phyloP scores from a whole-genome alignment of 2,329 filamentous ascomycete species.

The Rutstroemia sp. region DNA sequence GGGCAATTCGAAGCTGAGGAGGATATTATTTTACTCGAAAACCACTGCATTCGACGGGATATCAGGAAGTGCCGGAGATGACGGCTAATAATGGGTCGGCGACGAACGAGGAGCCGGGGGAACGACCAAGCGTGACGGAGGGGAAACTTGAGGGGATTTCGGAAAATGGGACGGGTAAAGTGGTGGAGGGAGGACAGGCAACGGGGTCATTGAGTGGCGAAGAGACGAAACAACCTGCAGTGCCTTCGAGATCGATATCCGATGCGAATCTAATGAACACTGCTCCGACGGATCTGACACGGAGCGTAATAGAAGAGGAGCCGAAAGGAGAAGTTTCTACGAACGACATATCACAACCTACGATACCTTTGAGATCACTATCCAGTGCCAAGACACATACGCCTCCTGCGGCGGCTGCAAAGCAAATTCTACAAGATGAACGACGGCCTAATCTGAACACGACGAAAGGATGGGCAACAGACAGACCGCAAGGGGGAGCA shows the following conservation, averaged over 20 bases:
- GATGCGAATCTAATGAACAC: neutral
- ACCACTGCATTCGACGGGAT: neutral
- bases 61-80: neutral
- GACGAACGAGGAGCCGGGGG: neutral
- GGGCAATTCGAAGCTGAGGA: neutral
- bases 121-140: neutral
- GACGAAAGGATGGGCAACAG: constrained; percentile 20
- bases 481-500: constrained; percentile 17
- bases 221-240: neutral
- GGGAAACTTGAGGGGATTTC: neutral
- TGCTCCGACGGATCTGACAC: neutral
- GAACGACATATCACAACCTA: neutral
- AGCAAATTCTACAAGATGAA: neutral
- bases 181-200: no score
- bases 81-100: neutral
- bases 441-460: neutral
- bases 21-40: neutral
- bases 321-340: neutral
- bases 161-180: neutral
- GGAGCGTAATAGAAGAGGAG: no score
- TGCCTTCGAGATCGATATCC: neutral
- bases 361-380: neutral
- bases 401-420: neutral
- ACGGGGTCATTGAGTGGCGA: no score
- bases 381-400: neutral